Evolutionary conservation across 2,329 filamentous ascomycete genomes (phyloP).

Genomic region (Fusarium musae): DNA sequence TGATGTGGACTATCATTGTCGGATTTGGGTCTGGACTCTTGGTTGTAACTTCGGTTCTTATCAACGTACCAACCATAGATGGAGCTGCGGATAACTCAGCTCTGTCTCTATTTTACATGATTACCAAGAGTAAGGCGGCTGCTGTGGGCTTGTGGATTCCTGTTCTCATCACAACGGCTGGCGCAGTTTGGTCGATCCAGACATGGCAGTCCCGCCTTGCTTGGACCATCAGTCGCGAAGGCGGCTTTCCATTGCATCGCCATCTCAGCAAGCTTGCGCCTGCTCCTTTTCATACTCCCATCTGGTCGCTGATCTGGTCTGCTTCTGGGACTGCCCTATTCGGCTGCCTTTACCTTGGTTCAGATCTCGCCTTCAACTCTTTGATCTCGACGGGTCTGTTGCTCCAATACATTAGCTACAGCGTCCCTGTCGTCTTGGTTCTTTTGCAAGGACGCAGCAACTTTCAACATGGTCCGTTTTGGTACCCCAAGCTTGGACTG

Average conservation of each 20-base stretch:
- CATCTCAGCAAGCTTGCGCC: constrained; percentile 8
- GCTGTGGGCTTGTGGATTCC: constrained; percentile 5
- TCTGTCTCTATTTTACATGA: background rate
- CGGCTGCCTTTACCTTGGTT: constrained; percentile 3
- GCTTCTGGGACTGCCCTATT: constrained; percentile 1
- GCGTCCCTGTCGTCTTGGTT: background rate
- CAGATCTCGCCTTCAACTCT: constrained; percentile 3
- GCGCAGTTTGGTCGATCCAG: constrained; percentile 10
- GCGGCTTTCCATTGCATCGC: background rate
- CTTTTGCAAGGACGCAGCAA: background rate
- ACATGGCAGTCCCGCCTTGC: constrained; percentile 6
- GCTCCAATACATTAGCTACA: constrained; percentile 6
- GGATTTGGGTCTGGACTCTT: constrained; percentile 2
- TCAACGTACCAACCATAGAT: background rate
- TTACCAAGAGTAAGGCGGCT: background rate
- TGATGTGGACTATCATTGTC: constrained; percentile 6
- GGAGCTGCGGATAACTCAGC: constrained; percentile 2
- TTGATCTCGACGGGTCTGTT: constrained; percentile 1
- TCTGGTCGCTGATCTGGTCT: constrained; percentile 1
- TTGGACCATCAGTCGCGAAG: constrained; percentile 1
- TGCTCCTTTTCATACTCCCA: background rate
- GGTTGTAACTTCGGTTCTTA: background rate
- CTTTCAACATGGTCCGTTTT: constrained; percentile 6
- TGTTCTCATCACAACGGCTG: background rate
- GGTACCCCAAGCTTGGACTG: background rate